Percentiles rank a stretch among this genome's conserved stretches.
Conservation (phyloP, 768 basidiomycete species). For the Hericium rajendrae region DNA sequence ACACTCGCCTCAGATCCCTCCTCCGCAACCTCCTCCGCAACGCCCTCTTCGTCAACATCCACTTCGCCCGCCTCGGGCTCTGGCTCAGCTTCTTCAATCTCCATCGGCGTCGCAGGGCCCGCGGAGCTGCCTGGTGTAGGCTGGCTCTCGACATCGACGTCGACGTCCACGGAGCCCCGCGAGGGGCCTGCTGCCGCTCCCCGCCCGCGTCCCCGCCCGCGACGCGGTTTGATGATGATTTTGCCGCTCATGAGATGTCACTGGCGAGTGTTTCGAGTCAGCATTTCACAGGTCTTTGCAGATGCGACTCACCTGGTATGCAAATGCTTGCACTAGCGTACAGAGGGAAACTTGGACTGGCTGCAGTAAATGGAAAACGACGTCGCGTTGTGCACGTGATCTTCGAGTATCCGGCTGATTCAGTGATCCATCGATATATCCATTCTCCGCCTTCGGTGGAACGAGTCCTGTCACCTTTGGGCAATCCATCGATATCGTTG, state of each 20-base stretch:
- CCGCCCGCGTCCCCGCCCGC: neutral
- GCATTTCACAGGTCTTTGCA: too few relatives aligned
- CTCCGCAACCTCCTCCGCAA: slow-evolving; percentile 2
- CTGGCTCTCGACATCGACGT: neutral
- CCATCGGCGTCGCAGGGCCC: neutral
- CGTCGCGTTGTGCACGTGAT: too few relatives aligned
- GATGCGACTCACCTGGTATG: too few relatives aligned
- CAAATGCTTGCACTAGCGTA: too few relatives aligned
- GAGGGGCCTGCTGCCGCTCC: neutral
- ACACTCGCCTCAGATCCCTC: neutral
- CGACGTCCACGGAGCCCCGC: neutral
- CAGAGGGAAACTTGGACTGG: too few relatives aligned
- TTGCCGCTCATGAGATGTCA: neutral
- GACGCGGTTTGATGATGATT: neutral
- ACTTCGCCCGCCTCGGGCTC: neutral
- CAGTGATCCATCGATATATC: too few relatives aligned
- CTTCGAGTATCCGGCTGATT: too few relatives aligned
- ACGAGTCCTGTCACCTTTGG: too few relatives aligned
- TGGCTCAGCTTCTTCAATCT: neutral
- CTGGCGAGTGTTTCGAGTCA: neutral
- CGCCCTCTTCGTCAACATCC: neutral
- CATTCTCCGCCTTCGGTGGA: too few relatives aligned
- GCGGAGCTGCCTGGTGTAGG: neutral
- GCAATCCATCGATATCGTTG: too few relatives aligned
- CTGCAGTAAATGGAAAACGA: too few relatives aligned